Evolutionary conservation across 73 alveolate genomes (phyloP).

Genomic region (Uronychia binucleata): DNA sequence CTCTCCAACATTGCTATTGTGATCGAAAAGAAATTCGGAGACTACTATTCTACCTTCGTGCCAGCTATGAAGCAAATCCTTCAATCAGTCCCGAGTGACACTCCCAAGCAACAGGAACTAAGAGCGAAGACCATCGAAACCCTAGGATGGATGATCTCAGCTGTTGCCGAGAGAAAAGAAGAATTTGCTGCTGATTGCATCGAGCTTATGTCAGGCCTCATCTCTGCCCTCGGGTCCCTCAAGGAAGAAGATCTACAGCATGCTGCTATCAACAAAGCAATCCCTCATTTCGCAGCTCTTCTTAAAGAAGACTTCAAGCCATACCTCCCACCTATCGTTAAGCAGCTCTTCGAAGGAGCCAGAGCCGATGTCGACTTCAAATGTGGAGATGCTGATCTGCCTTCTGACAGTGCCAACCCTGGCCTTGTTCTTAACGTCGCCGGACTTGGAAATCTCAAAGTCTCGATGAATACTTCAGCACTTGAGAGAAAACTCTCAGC

Average conservation of each 20-base stretch:
- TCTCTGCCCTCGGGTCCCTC: constrained; percentile 3
- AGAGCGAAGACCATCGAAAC: constrained; percentile 50
- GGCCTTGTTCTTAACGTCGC: constrained; percentile 24
- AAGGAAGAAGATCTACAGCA: constrained; percentile 55
- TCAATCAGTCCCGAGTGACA: constrained; percentile 30
- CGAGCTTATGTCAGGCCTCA: neutral
- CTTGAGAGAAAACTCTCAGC: constrained; percentile 50
- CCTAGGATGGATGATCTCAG: constrained; percentile 46
- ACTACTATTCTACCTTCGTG: constrained; percentile 36
- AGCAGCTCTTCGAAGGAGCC: constrained; percentile 29
- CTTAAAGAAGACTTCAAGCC: constrained; percentile 55
- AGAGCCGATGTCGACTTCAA: constrained; percentile 36
- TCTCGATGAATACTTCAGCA: constrained; percentile 56
- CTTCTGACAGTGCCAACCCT: neutral
- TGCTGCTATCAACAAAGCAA: constrained; percentile 50
- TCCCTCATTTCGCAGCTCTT: constrained; percentile 46
- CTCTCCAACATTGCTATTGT: constrained; percentile 39
- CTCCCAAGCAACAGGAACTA: constrained; percentile 17
- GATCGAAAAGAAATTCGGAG: constrained; percentile 42
- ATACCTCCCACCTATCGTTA: constrained; percentile 42
- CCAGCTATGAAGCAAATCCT: constrained; percentile 37
- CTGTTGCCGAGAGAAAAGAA: constrained; percentile 30
- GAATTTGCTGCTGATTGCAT: constrained; percentile 20
- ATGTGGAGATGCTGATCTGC: constrained; percentile 27
- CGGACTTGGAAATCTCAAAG: constrained; percentile 43